A percentile compares a stretch with the other conserved stretches of the same genome.
phyloP scores from a whole-genome alignment of 2,329 filamentous ascomycete genomes.

The Tolypocladium inflatum region DNA sequence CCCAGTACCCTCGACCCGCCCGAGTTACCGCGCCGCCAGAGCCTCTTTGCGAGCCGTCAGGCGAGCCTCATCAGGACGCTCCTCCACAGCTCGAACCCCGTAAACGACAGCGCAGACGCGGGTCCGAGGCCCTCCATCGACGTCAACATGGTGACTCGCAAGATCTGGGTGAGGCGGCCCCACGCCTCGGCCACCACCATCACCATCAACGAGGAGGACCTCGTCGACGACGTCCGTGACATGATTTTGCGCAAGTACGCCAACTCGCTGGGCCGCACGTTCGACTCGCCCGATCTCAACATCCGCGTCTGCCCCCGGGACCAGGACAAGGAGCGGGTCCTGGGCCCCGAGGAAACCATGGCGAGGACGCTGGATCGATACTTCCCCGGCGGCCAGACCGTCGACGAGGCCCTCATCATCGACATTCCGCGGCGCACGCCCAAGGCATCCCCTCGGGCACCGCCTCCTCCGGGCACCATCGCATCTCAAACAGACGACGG shows the following conservation, averaged over 20 bases:
- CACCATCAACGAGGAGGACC: constrained; percentile 73
- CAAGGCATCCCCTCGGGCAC: constrained; percentile 62
- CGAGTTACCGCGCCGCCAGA: constrained; percentile 16
- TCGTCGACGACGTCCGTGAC: constrained; percentile 92
- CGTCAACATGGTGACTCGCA: constrained; percentile 55
- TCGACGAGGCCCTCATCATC: constrained; percentile 85
- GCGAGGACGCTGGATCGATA: constrained; percentile 67
- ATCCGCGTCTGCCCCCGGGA: constrained; percentile 71
- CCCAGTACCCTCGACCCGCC: constrained; percentile 11
- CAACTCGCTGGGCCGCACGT: constrained; percentile 81
- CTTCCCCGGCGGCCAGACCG: constrained; percentile 77
- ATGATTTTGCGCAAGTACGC: constrained; percentile 87
- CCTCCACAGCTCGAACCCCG: constrained; percentile 13
- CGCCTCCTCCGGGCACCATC: constrained; percentile 31
- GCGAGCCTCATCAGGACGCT: constrained; percentile 21
- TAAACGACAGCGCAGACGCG: constrained; percentile 9
- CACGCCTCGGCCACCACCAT: constrained; percentile 81
- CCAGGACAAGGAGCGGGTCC: constrained; percentile 51
- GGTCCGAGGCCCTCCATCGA: constrained; percentile 24
- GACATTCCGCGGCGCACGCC: constrained; percentile 77
- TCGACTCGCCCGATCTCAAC: constrained; percentile 82
- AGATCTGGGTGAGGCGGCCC: constrained; percentile 91
- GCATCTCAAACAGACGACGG: constrained; percentile 49
- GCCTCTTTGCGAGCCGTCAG: constrained; percentile 27
- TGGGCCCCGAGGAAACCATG: constrained; percentile 84